Evolutionary conservation across 805 yeast species (phyloP).

Genomic region (Saturnispora dispora): DNA sequence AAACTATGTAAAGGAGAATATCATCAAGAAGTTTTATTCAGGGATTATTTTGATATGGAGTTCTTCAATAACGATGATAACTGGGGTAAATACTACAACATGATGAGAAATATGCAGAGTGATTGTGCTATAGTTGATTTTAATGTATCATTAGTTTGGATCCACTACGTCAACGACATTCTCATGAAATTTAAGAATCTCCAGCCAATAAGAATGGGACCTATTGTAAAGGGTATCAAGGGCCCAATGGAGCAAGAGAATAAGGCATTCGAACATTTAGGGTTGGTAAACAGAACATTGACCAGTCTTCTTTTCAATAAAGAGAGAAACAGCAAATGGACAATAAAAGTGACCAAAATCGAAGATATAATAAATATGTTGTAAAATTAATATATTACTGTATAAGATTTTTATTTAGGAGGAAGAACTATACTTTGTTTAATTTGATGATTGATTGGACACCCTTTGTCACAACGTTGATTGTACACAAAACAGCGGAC

Average conservation of each 20-base stretch:
- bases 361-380: neutral
- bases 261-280: neutral
- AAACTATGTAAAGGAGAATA: neutral
- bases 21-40: neutral
- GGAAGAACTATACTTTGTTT: neutral
- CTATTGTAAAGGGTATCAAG: neutral
- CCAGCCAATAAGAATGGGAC: slow-evolving; percentile 1
- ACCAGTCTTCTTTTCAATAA: neutral
- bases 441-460: neutral
- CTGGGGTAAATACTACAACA: neutral
- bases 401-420: neutral
- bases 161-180: neutral
- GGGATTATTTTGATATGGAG: neutral
- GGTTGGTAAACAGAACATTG: neutral
- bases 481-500: neutral
- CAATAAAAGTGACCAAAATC: neutral
- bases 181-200: neutral
- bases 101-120: neutral
- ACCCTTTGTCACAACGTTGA: neutral
- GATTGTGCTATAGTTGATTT: neutral
- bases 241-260: neutral
- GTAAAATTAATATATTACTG: neutral
- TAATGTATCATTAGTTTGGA: neutral
- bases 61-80: neutral
- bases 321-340: neutral